A percentile compares a stretch with the other conserved stretches of the same genome.
Conservation (phyloP, 2,329 filamentous ascomycete genomes). For the Dendrostoma leiphaemia region DNA sequence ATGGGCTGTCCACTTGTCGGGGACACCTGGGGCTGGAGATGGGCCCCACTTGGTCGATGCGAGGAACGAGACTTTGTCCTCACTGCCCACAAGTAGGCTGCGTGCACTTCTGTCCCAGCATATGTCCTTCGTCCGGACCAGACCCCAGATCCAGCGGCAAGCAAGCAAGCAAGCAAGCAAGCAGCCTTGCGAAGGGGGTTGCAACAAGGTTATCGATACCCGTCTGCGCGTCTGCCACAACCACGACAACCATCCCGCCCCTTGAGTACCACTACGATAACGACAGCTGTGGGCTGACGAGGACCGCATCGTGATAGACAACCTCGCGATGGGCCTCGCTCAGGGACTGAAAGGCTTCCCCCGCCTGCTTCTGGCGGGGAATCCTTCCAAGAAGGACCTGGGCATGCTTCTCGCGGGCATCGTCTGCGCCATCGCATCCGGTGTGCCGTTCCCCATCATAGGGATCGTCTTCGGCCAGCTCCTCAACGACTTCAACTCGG, state of each 20-base stretch:
- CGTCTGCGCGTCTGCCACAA: not conserved
- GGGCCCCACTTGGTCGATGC: no score
- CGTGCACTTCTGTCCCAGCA: not conserved
- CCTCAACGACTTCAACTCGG: conserved; percentile 48
- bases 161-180: not conserved
- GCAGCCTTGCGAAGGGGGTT: not conserved
- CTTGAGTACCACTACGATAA: not conserved
- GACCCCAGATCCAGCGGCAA: not conserved
- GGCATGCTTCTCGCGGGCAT: conserved; percentile 18
- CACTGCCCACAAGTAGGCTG: not conserved
- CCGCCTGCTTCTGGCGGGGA: conserved; percentile 22
- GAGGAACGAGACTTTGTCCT: not conserved
- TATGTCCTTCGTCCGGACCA: not conserved
- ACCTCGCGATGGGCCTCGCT: conserved; percentile 20
- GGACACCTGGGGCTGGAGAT: no score
- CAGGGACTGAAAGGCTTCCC: conserved; percentile 19
- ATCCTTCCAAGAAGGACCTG: conserved; percentile 18
- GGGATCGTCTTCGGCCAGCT: conserved; percentile 55
- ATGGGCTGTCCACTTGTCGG: no score
- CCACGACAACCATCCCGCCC: no score
- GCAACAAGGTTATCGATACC: no score
- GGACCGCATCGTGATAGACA: not conserved
- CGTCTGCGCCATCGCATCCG: conserved; percentile 36
- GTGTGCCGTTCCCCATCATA: conserved; percentile 53
- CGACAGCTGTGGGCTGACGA: not conserved